These are phyloP conservation scores for Saccharomyces kudriavzevii DNA, from an alignment of 805 yeast genomes.

Conservation along the genomic window DNA sequence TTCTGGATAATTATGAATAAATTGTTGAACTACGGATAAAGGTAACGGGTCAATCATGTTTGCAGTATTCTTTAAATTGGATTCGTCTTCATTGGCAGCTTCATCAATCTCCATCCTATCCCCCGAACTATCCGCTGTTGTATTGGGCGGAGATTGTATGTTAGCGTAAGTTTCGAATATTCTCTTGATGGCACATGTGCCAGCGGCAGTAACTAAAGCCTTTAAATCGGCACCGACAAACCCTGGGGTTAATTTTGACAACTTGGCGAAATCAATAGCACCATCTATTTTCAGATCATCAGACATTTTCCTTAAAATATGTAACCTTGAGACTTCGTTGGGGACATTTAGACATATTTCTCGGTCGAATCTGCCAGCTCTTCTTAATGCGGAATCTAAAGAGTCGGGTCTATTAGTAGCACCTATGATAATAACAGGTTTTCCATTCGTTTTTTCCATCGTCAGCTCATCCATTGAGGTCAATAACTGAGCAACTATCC, in stretches of 20 bases:
- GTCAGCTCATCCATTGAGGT: conserved; percentile 92
- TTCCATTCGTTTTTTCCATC: conserved; percentile 80
- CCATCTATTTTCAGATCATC: conserved; percentile 57
- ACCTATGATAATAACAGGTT: conserved; percentile 89
- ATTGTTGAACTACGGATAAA: conserved; percentile 63
- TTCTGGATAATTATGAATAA: conserved; percentile 65
- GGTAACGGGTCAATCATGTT: conserved; percentile 31
- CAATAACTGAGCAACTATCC: conserved; percentile 90
- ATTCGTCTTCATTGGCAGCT: conserved; percentile 5
- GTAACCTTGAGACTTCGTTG: conserved; percentile 68
- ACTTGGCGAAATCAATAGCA: conserved; percentile 54
- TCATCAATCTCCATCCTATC: conserved; percentile 29
- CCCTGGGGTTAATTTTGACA: conserved; percentile 94
- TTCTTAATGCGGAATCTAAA: conserved; percentile 83
- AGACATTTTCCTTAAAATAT: conserved; percentile 71
- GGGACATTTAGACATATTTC: conserved; percentile 96
- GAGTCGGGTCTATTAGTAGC: conserved; percentile 97
- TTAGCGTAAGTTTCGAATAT: conserved; percentile 54
- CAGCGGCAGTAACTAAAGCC: conserved; percentile 91
- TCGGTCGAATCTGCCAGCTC: conserved; percentile 95
- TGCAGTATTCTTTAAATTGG: conserved; percentile 27
- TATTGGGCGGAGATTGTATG: background rate
- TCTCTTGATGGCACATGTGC: conserved; percentile 86
- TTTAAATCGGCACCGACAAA: conserved; percentile 96
- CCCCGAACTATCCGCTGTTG: conserved; percentile 8